Evolutionary conservation across 768 basidiomycete species (phyloP), one percentile per base, ranked within the genome.

Genomic region (Xerocomus spinulosus): DNA sequence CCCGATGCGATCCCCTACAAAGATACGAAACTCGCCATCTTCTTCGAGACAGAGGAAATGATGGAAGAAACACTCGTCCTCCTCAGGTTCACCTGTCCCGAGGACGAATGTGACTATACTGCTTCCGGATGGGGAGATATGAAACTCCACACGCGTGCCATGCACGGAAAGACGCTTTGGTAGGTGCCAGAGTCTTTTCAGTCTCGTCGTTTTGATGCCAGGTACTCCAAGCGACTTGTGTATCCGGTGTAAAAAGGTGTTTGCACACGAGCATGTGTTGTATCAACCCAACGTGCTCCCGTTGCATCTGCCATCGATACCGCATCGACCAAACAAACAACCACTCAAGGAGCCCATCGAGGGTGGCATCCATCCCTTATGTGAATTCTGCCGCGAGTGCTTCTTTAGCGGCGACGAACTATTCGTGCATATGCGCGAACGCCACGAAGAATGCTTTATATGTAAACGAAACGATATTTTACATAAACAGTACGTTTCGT

Each of bases 361-460:
- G 49, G 83, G 86, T 10, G 86, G 83, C 2, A 62, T 81, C 1
- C 89, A 92, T 55, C 89, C 90, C 0, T 56, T 87, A 2, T 94
- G 91, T 64, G 81, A 81, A 58, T 98, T 97, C 64, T 96, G 93
- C 58, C 80, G 80, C n/a, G 87, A 92, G 56, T 93, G 88, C 57
- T 93, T 87, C 75, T 96, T 94, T 63, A 73, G 85, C n/a, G 85
- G 86, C 46, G 95, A 98, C 60, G 93, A 93, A 58, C 70, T 97
- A n/a, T 96, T 83, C 63, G 72, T 82, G 20, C 96, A 99, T 66
- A 90, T 97, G 85, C 81, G 94, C 43, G 85, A 93, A 61, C 75
- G 73, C 41, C 95, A 99, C 68, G 95, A 99, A 66, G 94, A 98
- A 60, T 98, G 95, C 64, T 96, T 96, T 56, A 67, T 99, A 13